These are phyloP conservation scores for Magnusiomyces tetraspermus DNA, from an alignment of 1,139 yeast species.

Conservation along the genomic window DNA sequence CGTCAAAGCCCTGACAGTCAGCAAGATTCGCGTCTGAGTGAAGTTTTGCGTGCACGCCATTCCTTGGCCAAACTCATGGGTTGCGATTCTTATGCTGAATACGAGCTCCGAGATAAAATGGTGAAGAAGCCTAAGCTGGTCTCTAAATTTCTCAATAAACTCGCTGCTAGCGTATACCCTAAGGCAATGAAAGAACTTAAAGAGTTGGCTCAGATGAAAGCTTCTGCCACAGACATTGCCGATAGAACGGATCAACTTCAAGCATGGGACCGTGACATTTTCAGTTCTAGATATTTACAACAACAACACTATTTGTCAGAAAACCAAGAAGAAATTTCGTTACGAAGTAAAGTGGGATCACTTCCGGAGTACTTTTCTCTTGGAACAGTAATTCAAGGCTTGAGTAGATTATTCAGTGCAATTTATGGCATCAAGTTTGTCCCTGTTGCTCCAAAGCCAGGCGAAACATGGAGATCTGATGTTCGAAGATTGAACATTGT, in stretches of 20 bases:
- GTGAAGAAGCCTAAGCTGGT: conserved; percentile 77
- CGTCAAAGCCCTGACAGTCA: conserved; percentile 43
- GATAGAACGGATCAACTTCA: conserved; percentile 33
- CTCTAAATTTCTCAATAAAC: conserved; percentile 49
- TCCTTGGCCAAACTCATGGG: conserved; percentile 69
- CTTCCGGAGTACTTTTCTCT: conserved; percentile 56
- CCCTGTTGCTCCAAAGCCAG: conserved; percentile 53
- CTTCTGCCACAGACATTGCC: conserved; percentile 34
- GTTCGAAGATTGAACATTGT: conserved; percentile 74
- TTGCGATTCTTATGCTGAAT: conserved; percentile 59
- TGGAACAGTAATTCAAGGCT: conserved; percentile 80
- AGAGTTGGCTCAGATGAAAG: conserved; percentile 22
- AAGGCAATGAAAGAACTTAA: conserved; percentile 55
- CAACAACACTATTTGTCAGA: conserved; percentile 20
- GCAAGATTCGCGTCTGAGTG: conserved; percentile 53
- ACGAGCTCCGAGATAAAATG: conserved; percentile 85
- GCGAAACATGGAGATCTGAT: conserved; percentile 88
- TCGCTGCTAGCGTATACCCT: conserved; percentile 45
- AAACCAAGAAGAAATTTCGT: conserved; percentile 15
- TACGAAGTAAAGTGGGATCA: conserved; percentile 17
- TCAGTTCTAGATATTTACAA: conserved; percentile 36
- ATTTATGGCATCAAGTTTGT: conserved; percentile 70
- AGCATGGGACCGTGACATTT: conserved; percentile 91
- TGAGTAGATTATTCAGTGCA: conserved; percentile 56
- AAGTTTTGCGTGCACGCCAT: conserved; percentile 57